A percentile compares a stretch with the other conserved stretches of the same genome.
Evolutionary conservation across 768 basidiomycete species (phyloP).

Genomic region (Mycena pura): DNA sequence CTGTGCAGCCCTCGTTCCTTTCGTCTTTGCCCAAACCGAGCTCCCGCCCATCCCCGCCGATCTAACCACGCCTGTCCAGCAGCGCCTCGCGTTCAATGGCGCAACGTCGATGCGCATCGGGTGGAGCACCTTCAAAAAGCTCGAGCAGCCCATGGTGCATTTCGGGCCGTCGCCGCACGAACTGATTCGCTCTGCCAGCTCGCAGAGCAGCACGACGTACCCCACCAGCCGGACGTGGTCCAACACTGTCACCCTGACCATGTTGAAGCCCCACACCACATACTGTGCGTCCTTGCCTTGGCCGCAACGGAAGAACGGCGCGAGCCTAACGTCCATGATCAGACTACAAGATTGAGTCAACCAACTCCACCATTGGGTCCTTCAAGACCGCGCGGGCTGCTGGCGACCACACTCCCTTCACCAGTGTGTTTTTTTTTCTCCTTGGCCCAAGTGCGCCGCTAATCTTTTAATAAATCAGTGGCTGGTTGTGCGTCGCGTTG

Average conservation of each 20-base stretch:
- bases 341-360: slow-evolving; percentile 2
- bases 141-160: slow-evolving; percentile 5
- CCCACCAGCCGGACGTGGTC: slow-evolving; percentile 10
- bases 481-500: slow-evolving; percentile 8
- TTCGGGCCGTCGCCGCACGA: slow-evolving; percentile 1
- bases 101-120: slow-evolving; percentile 7
- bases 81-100: slow-evolving; percentile 12
- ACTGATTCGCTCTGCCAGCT: slow-evolving; percentile 6
- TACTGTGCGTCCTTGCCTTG: slow-evolving; percentile 5
- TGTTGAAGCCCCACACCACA: slow-evolving; percentile 3
- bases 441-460: background rate
- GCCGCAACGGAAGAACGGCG: slow-evolving; percentile 3
- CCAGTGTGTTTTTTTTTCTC: slow-evolving; percentile 6
- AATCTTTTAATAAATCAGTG: slow-evolving; percentile 7
- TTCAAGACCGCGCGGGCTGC: slow-evolving; percentile 12
- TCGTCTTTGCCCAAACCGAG: slow-evolving; percentile 6
- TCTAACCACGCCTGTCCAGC: slow-evolving; percentile 13
- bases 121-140: slow-evolving; percentile 12
- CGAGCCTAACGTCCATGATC: background rate
- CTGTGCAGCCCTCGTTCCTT: slow-evolving; percentile 2
- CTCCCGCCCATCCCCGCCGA: slow-evolving; percentile 7
- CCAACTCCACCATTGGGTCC: slow-evolving; percentile 7
- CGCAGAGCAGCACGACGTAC: slow-evolving; percentile 10
- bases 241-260: slow-evolving; percentile 11
- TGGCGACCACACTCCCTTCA: slow-evolving; percentile 7